Evolutionary conservation across 257 asterid species (phyloP).

Genomic region (Solanum sitiens): DNA sequence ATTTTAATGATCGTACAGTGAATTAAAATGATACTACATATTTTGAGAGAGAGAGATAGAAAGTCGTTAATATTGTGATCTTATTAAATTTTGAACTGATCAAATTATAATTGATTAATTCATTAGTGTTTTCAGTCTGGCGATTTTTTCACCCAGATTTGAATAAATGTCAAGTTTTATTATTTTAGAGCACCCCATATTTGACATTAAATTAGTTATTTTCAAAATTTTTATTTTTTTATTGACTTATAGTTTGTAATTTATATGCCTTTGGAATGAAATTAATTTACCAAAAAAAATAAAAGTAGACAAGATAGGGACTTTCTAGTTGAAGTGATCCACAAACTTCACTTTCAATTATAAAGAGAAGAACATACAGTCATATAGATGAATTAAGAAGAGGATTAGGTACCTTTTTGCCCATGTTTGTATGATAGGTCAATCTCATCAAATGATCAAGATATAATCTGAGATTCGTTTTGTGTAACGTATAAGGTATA

Average conservation of each 20-base stretch:
- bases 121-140: not conserved
- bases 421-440: not conserved
- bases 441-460: constrained; percentile 20
- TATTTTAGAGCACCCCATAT: not conserved
- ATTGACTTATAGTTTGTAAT: not conserved
- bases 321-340: not conserved
- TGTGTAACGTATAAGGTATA: no score
- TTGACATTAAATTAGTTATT: not conserved
- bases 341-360: not conserved
- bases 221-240: not conserved
- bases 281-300: not conserved
- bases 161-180: constrained; percentile 1
- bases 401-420: constrained; percentile 2
- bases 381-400: not conserved
- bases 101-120: no score
- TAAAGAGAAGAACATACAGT: not conserved
- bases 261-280: not conserved
- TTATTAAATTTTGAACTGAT: not conserved
- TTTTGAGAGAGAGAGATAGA: no score
- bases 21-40: no score
- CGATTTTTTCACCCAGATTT: constrained; percentile 6
- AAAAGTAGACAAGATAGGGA: not conserved
- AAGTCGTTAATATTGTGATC: not conserved
- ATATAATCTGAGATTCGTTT: not conserved
- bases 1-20: no score